phyloP scores from a whole-genome alignment of 257 asterid species.

The Datura wrightii region DNA sequence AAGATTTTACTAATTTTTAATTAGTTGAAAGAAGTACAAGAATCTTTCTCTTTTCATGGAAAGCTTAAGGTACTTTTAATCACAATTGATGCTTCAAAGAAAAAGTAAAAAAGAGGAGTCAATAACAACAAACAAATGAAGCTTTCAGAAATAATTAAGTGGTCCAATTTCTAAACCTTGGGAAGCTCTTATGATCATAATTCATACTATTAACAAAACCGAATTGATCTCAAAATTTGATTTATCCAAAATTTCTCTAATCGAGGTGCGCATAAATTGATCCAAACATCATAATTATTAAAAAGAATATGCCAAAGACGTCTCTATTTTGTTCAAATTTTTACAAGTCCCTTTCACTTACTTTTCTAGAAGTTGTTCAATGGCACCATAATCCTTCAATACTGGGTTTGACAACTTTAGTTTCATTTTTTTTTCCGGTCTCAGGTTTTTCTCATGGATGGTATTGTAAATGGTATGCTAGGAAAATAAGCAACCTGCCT shows the following conservation, averaged over 20 bases:
- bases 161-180: not conserved
- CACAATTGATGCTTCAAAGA: not conserved
- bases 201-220: too few relatives aligned
- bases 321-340: not conserved
- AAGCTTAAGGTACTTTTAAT: not conserved
- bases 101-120: not conserved
- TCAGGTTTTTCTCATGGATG: too few relatives aligned
- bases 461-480: not conserved
- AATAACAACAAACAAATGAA: not conserved
- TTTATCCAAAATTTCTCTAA: not conserved
- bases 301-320: too few relatives aligned
- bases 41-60: not conserved
- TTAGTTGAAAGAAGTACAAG: constrained; percentile 16
- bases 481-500: not conserved
- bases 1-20: not conserved
- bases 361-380: too few relatives aligned
- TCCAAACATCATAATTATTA: too few relatives aligned
- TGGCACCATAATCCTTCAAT: not conserved
- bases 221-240: too few relatives aligned
- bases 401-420: not conserved
- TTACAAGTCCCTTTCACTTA: too few relatives aligned
- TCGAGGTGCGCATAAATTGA: not conserved
- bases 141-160: not conserved
- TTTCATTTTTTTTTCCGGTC: not conserved
- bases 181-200: not conserved